These are phyloP conservation scores for Metschnikowia santaceciliae DNA, from an alignment of 805 yeast genomes.

Conservation along the genomic window DNA sequence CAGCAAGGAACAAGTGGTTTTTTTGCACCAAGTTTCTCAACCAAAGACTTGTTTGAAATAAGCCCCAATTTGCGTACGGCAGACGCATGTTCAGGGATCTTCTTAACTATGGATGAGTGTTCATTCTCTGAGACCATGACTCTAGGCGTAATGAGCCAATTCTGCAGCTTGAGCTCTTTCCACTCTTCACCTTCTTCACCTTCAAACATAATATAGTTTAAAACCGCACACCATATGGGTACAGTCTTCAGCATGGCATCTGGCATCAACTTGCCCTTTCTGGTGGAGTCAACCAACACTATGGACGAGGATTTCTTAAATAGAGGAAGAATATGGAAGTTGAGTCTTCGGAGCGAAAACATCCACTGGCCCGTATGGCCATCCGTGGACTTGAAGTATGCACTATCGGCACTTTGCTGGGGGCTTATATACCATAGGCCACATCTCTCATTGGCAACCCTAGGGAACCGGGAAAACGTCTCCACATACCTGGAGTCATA, in stretches of 20 bases:
- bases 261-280: constrained; percentile 81
- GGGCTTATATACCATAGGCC: constrained; percentile 81
- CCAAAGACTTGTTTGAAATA: constrained; percentile 30
- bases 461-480: constrained; percentile 29
- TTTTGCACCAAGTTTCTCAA: constrained; percentile 21
- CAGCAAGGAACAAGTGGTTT: constrained; percentile 65
- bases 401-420: constrained; percentile 34
- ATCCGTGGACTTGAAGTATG: constrained; percentile 87
- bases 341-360: constrained; percentile 68
- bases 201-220: constrained; percentile 53
- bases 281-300: constrained; percentile 74
- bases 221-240: constrained; percentile 88
- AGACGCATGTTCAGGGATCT: constrained; percentile 47
- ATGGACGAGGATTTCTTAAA: constrained; percentile 44
- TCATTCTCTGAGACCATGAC: constrained; percentile 58
- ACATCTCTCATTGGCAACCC: constrained; percentile 77
- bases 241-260: constrained; percentile 84
- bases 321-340: constrained; percentile 61
- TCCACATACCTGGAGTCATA: constrained; percentile 17
- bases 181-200: constrained; percentile 8
- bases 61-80: constrained; percentile 41
- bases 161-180: constrained; percentile 11
- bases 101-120: constrained; percentile 42
- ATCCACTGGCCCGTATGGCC: constrained; percentile 84
- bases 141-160: constrained; percentile 47